Conservation (phyloP, 2,329 filamentous ascomycete species). For the Aureobasidium vineae region DNA sequence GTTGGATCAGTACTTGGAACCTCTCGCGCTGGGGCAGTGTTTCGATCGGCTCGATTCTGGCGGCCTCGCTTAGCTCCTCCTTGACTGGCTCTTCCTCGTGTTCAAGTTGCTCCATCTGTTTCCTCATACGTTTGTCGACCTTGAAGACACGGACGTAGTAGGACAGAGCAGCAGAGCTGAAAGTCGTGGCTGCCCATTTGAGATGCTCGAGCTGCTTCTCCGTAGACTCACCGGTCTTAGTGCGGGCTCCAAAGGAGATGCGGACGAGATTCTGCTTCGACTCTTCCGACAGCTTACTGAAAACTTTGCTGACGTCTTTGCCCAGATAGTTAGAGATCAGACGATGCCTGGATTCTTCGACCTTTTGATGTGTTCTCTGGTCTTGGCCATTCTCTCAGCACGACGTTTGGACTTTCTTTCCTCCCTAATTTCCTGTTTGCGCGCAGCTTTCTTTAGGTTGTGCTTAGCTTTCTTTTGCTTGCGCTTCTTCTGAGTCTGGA, state of each 20-base stretch:
- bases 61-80: background rate
- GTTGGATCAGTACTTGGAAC: background rate
- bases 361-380: background rate
- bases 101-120: background rate
- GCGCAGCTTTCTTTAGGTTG: background rate
- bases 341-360: background rate
- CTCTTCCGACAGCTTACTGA: background rate
- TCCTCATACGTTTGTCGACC: background rate
- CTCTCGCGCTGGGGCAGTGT: background rate
- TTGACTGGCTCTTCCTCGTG: background rate
- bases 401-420: background rate
- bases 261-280: background rate
- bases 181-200: background rate
- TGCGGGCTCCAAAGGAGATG: background rate
- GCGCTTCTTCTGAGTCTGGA: background rate
- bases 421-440: background rate
- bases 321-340: background rate
- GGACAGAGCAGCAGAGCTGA: background rate
- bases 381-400: background rate
- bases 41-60: background rate
- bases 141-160: background rate
- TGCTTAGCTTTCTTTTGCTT: no score
- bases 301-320: background rate
- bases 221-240: background rate
- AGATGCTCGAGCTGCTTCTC: constrained; percentile 1